These are phyloP conservation scores for Aegilops longissima DNA, from an alignment of 176 grass and related monocot genomes.

Conservation along the genomic window DNA sequence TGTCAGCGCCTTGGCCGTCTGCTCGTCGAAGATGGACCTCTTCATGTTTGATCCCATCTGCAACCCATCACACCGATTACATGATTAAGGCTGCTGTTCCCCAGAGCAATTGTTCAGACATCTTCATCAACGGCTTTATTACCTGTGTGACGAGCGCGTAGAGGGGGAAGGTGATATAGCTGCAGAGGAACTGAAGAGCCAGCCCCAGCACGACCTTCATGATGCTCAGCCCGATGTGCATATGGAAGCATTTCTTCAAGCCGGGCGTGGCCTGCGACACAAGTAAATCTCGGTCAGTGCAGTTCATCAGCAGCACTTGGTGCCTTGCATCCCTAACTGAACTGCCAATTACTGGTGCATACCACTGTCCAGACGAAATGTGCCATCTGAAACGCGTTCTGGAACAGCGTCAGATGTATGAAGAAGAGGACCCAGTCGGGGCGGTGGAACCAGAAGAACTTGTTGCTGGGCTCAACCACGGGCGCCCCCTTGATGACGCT, in stretches of 20 bases:
- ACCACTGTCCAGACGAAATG: constrained; percentile 86
- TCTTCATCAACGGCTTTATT: constrained; percentile 11
- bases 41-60: constrained; percentile 99
- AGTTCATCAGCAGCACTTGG: background rate
- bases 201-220: constrained; percentile 54
- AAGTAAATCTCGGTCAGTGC: background rate
- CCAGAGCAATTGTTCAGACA: background rate
- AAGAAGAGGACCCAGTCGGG: constrained; percentile 81
- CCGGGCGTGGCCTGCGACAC: constrained; percentile 46
- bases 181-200: constrained; percentile 74
- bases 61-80: background rate
- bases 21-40: constrained; percentile 87
- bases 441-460: constrained; percentile 79
- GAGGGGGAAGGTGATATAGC: constrained; percentile 93
- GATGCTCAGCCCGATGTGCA: constrained; percentile 33
- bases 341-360: too few species aligned
- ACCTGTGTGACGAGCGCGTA: constrained; percentile 95
- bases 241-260: constrained; percentile 54
- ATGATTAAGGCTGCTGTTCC: background rate
- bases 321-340: background rate
- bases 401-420: constrained; percentile 78
- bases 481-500: constrained; percentile 72
- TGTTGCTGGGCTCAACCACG: constrained; percentile 70
- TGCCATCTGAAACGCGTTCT: constrained; percentile 94
- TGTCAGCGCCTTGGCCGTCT: constrained; percentile 68